Percentiles rank a stretch among this genome's conserved stretches.
Conservation (phyloP, 2,329 filamentous ascomycete species). For the Thielaviopsis punctulata region DNA sequence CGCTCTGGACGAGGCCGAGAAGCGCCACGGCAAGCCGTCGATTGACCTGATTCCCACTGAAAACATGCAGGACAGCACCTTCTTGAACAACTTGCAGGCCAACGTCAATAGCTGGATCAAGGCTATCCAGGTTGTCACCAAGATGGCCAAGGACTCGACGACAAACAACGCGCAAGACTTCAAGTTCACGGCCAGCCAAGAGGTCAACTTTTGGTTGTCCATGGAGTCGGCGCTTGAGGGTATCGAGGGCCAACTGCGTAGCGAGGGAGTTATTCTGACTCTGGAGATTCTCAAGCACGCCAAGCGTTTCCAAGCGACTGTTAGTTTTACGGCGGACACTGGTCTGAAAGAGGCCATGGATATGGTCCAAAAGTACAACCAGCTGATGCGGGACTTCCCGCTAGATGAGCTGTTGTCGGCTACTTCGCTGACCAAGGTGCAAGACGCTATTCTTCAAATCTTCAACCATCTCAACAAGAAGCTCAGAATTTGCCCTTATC, state of each 20-base stretch:
- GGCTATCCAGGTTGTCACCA: constrained; percentile 91
- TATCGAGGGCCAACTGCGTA: constrained; percentile 75
- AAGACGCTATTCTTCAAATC: constrained; percentile 76
- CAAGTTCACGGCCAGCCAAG: constrained; percentile 64
- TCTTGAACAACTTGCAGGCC: constrained; percentile 84
- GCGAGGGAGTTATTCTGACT: constrained; percentile 77
- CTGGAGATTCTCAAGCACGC: constrained; percentile 91
- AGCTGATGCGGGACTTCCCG: constrained; percentile 95
- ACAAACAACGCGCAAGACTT: constrained; percentile 37
- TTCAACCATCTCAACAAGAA: constrained; percentile 97
- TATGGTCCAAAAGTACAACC: constrained; percentile 95
- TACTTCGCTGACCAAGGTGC: constrained; percentile 71
- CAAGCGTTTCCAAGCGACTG: constrained; percentile 93
- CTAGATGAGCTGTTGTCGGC: constrained; percentile 88
- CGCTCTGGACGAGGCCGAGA: constrained; percentile 61
- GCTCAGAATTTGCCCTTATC: constrained; percentile 87
- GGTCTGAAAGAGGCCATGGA: constrained; percentile 92
- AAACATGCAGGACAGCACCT: constrained; percentile 73
- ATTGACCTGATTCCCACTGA: constrained; percentile 60
- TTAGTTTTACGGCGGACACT: constrained; percentile 92
- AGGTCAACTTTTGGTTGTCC: constrained; percentile 97
- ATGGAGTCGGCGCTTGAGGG: constrained; percentile 89
- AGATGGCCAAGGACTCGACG: constrained; percentile 70
- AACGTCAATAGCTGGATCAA: constrained; percentile 98
- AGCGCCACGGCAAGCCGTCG: constrained; percentile 48